Conservation (phyloP, 2,329 filamentous ascomycete species). For the Mycosphaerella sp. region DNA sequence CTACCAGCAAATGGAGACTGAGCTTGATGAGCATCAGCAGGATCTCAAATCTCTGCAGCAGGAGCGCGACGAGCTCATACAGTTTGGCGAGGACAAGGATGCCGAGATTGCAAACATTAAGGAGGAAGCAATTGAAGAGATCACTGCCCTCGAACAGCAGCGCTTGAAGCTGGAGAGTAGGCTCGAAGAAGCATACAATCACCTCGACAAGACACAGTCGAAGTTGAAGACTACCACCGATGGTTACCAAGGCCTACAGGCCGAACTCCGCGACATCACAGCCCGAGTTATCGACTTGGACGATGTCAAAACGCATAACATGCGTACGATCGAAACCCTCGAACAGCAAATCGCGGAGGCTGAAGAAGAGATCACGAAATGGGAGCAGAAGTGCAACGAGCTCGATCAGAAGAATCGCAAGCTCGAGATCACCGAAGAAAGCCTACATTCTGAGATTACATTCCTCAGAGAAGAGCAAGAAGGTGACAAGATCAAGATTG, state of each 20-base stretch:
- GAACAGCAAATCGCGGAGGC: conserved; percentile 77
- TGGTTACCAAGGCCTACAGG: conserved; percentile 84
- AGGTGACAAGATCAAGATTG: conserved; percentile 94
- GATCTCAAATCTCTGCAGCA: conserved; percentile 72
- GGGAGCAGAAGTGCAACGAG: conserved; percentile 78
- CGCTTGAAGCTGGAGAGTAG: conserved; percentile 38
- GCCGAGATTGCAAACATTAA: conserved; percentile 48
- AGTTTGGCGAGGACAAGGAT: conserved; percentile 61
- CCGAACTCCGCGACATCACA: conserved; percentile 87
- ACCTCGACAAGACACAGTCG: conserved; percentile 54
- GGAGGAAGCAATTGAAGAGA: conserved; percentile 53
- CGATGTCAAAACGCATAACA: conserved; percentile 76
- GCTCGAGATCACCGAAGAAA: conserved; percentile 85
- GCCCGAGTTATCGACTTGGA: conserved; percentile 81
- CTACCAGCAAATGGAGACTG: conserved; percentile 67
- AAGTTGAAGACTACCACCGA: conserved; percentile 69
- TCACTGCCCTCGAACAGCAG: conserved; percentile 43
- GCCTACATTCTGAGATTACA: conserved; percentile 82
- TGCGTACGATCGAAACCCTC: conserved; percentile 71
- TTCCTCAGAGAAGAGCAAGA: conserved; percentile 97
- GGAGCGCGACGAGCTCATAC: conserved; percentile 79
- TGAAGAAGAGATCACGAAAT: conserved; percentile 76
- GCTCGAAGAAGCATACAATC: conserved; percentile 45
- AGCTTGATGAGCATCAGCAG: conserved; percentile 70
- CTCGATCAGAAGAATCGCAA: conserved; percentile 81